Evolutionary conservation across 352 stramenopile genomes (phyloP).

Genomic region (Thalassiosira delicatula): DNA sequence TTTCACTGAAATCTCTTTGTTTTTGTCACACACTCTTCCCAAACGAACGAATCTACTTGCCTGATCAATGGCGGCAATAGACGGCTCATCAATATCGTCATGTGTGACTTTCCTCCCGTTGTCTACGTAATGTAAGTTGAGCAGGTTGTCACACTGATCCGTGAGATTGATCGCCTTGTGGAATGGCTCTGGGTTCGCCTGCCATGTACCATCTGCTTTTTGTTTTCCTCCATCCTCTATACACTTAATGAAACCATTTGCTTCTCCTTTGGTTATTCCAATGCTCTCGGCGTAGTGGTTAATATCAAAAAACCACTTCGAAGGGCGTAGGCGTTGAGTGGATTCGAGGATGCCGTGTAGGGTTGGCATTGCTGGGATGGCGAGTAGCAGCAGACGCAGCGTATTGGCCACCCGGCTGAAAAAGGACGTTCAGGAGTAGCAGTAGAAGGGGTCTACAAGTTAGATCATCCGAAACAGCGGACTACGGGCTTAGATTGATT

Average conservation of each 20-base stretch:
- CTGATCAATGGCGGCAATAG: neutral
- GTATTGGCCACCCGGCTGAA: neutral
- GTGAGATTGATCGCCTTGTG: neutral
- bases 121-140: neutral
- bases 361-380: neutral
- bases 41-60: neutral
- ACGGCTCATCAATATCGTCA: neutral
- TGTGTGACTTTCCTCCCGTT: neutral
- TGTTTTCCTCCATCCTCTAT: neutral
- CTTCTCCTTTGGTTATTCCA: neutral
- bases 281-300: neutral
- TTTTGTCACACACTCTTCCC: neutral
- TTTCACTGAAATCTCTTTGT: neutral
- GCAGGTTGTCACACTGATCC: neutral
- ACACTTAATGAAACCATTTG: conserved; percentile 3
- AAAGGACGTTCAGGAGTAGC: neutral
- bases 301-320: neutral
- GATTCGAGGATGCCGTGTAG: neutral
- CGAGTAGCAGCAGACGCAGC: neutral
- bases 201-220: neutral
- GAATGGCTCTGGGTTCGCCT: neutral
- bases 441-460: neutral
- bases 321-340: neutral
- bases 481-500: neutral
- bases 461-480: neutral